Base-by-base conservation (phyloP, 1,284 basidiomycete species). In the Ceratobasidium sp. region DNA sequence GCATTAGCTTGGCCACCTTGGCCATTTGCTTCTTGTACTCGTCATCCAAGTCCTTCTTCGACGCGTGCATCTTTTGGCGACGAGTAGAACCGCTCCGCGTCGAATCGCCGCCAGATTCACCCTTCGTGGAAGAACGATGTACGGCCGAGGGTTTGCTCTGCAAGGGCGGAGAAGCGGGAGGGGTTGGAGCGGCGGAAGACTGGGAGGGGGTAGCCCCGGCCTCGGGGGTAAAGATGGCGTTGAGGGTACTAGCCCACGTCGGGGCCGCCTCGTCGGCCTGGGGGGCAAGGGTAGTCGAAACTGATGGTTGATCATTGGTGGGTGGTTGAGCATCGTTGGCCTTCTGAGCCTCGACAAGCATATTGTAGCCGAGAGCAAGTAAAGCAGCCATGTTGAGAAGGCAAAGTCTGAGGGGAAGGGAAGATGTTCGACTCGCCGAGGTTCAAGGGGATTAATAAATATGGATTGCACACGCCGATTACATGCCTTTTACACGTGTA, bases 1-100 rank as follows among this genome's bases (percentile, higher is more conserved):
- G 70, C 70, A 73, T 73, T 1, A 73, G 57, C 60, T 33, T 38
- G 35, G 70, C 70, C n/a, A 62, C 70, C n/a, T 62, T 73, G 38
- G 70, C 70, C 70, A 73, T 73, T 33, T 73, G 70, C 20, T 73
- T 73, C 55, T 10, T 57, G 70, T 73, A 73, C 16, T 73, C 55
- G n/a, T 73, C 70, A 16, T 73, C 70, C 14, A 73, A 44, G 3
- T 46, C 70, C 44, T 62, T 73, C 55, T 38, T 30, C 3, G 20
- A 14, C n/a, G 55, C 23, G 35, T 60, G 70, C 27, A 48, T 30
- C n/a, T 73, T 73, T 23, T 60, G 57, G 2, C 70, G 70, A 30
- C 57, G 57, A 44, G 70, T 60, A 12, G 70, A 73, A 14, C 59
- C 55, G 10, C 57, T 73, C 12, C 55, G 55, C 35, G 55, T 46